phyloP scores from a whole-genome alignment of 768 basidiomycete species.

The Plicaturopsis crispa region DNA sequence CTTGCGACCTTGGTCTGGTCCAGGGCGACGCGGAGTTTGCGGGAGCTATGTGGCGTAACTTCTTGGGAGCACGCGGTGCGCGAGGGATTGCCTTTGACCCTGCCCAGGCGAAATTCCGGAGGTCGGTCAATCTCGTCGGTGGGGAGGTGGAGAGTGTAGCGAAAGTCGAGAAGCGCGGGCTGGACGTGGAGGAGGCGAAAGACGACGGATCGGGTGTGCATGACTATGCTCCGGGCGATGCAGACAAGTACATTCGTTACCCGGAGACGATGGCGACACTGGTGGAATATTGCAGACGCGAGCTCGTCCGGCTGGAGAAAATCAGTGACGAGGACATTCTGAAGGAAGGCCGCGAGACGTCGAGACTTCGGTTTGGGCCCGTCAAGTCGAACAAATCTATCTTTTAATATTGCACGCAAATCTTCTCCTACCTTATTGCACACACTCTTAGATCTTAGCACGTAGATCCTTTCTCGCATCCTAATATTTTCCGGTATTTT shows the following conservation, averaged over 20 bases:
- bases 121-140: constrained; percentile 65
- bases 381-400: too few species aligned
- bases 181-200: constrained; percentile 48
- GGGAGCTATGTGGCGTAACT: constrained; percentile 83
- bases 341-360: neutral
- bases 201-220: constrained; percentile 71
- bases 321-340: constrained; percentile 14
- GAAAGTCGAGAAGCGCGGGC: constrained; percentile 33
- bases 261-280: constrained; percentile 69
- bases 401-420: too few species aligned
- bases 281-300: constrained; percentile 63
- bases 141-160: constrained; percentile 54
- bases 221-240: constrained; percentile 54
- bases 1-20: constrained; percentile 72
- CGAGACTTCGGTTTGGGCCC: neutral
- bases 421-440: too few species aligned
- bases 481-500: too few species aligned
- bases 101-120: constrained; percentile 34
- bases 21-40: constrained; percentile 79
- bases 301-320: constrained; percentile 60
- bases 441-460: too few species aligned
- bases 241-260: constrained; percentile 64
- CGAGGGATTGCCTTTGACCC: constrained; percentile 46
- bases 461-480: too few species aligned
- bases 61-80: constrained; percentile 81